These are phyloP conservation scores for Phialemoniopsis sp. DNA, from an alignment of 2,329 filamentous ascomycete genomes.

Conservation along the genomic window DNA sequence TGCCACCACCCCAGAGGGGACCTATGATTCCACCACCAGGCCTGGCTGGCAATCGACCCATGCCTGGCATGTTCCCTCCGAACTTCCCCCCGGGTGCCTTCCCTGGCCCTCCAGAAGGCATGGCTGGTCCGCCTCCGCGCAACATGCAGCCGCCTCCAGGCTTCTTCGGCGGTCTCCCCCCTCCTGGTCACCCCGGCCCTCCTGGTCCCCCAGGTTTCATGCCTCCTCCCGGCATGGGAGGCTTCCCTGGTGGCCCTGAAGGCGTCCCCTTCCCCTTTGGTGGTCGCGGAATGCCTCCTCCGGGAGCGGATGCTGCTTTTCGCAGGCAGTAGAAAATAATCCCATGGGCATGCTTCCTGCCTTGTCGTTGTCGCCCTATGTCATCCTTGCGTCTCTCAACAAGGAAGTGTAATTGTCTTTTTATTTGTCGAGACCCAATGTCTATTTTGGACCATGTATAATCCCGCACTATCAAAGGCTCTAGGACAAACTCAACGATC, in stretches of 20 bases:
- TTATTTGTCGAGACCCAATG: too few relatives aligned
- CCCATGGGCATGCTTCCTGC: too few relatives aligned
- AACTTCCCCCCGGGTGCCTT: conserved; percentile 48
- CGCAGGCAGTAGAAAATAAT: conserved; percentile 3
- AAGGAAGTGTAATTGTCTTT: too few relatives aligned
- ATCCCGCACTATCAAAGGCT: too few relatives aligned
- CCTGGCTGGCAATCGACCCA: conserved; percentile 40
- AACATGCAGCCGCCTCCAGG: conserved; percentile 55
- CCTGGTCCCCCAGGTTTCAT: conserved; percentile 42
- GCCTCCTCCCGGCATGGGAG: conserved; percentile 49
- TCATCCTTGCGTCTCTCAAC: too few relatives aligned
- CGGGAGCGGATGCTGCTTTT: conserved; percentile 8
- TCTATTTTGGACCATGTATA: too few relatives aligned
- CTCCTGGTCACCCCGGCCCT: conserved; percentile 11
- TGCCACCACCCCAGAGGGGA: conserved; percentile 29
- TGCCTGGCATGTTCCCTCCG: conserved; percentile 57
- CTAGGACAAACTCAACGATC: too few relatives aligned
- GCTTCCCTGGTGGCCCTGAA: conserved; percentile 52
- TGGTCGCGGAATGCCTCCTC: conserved; percentile 24
- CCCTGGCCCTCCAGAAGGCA: conserved; percentile 39
- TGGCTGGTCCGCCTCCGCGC: conserved; percentile 47
- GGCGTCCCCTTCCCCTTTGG: conserved; percentile 50
- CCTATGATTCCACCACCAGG: conserved; percentile 55
- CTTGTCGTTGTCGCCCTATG: too few relatives aligned
- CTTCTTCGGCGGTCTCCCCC: conserved; percentile 42